Evolutionary conservation across 208 protist genomes (phyloP), one percentile per base, ranked within the genome.

Genomic region (Acanthamoeba triangularis): DNA sequence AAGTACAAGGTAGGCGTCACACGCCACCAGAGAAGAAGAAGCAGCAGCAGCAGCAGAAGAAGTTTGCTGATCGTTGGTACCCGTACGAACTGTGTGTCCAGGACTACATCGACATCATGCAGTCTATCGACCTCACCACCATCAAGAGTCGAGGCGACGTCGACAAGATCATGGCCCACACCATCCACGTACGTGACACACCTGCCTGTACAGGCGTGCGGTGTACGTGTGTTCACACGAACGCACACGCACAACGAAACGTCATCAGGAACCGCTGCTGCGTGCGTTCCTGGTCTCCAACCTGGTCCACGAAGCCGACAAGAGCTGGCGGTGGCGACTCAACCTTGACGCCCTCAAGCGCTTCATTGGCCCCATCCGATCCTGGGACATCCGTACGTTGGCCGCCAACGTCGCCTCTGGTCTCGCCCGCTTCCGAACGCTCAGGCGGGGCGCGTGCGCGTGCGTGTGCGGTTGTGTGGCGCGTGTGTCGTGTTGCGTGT

Each of bases 281-380:
- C 67, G 90, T 35, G 90, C 90, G 5, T 94, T 94, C 54, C 37
- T 94, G n/a, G 54, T 94, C 4, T 59, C 90, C 23, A 94, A 94
- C 41, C 69, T 94, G 18, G 90, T 94, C 41, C 67, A 94, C 65
- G 90, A 94, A n/a, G 47, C 47, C 37, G 69, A 52, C 44, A 80
- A 80, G 90, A 56, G 67, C 30, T 94, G 37, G 47, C 61, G 54
- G 67, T 94, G 90, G 90, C 59, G 90, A 78, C 47, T 74, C 90
- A 94, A 94, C 90, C 37, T 94, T 20, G 49, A 82, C 25, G 90
- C 65, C 33, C 67, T 94, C 59, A 80, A 56, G 67, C 20, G 80
- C 20, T 28, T 47, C 54, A n/a, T 94, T 20, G 20, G n/a, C 41
- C 41, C 90, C 47, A 56, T 94, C 10, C 90, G 90, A 54, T 33